These are phyloP conservation scores for Lentinula boryana DNA, from an alignment of 768 basidiomycete genomes.

Conservation along the genomic window DNA sequence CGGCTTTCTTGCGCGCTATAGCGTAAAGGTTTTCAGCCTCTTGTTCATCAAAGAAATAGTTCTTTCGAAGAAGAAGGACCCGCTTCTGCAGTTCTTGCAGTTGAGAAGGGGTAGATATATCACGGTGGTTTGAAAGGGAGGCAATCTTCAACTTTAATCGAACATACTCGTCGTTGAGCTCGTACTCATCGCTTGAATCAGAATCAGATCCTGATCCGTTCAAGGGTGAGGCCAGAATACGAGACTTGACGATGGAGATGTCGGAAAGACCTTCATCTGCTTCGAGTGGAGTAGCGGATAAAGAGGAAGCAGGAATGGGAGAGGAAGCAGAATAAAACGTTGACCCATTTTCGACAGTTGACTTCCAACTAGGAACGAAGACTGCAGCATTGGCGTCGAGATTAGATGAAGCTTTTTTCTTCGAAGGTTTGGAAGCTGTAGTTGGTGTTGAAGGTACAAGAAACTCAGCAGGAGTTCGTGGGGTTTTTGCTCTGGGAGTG, in stretches of 20 bases:
- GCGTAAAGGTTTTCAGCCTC: slow-evolving; percentile 59
- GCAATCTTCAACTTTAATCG: slow-evolving; percentile 53
- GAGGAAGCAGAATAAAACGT: slow-evolving; percentile 2
- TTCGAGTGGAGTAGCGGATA: neutral
- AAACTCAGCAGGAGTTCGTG: slow-evolving; percentile 23
- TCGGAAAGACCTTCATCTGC: neutral
- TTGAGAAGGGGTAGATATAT: slow-evolving; percentile 19
- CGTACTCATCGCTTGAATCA: slow-evolving; percentile 28
- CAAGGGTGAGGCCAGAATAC: slow-evolving; percentile 14
- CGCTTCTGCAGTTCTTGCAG: slow-evolving; percentile 36
- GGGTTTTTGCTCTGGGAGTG: slow-evolving; percentile 7
- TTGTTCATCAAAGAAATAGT: slow-evolving; percentile 68
- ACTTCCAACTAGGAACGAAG: slow-evolving; percentile 27
- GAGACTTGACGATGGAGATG: slow-evolving; percentile 12
- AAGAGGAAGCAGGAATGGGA: slow-evolving; percentile 8
- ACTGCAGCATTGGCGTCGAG: slow-evolving; percentile 34
- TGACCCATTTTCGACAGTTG: neutral
- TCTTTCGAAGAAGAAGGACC: slow-evolving; percentile 38
- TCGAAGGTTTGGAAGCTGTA: slow-evolving; percentile 1
- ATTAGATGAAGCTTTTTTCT: slow-evolving; percentile 15
- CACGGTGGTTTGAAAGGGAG: slow-evolving; percentile 31
- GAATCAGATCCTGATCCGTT: slow-evolving; percentile 19
- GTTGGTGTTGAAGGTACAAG: slow-evolving; percentile 16
- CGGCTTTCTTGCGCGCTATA: slow-evolving; percentile 44
- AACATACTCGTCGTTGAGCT: slow-evolving; percentile 61